Base-by-base conservation (phyloP, 208 protist genomes). In the Crithidia brevicula region DNA sequence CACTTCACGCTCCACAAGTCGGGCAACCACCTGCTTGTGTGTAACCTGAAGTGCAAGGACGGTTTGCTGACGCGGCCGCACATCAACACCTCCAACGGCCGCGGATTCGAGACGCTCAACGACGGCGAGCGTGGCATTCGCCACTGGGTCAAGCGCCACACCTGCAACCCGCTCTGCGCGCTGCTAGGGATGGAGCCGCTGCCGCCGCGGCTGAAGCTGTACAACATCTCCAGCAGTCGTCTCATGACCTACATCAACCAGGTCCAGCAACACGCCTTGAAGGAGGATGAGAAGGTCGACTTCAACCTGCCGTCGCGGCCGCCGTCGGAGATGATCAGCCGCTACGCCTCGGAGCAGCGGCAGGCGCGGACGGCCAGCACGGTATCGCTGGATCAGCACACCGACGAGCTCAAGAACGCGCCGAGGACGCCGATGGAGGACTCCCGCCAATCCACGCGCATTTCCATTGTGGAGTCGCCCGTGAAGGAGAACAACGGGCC, bases 1-100 rank as follows among this genome's bases (percentile, higher is more conserved):
- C 81, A 86, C 63, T 86, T 86, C 58, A 81, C 81, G n/a, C 42
- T 75, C 28, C 45, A 59, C 45, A 53, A 71, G 42, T 73, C 77
- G 0, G 63, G 58, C 23, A 63, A 72, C 20, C 53, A 71, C 31
- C 46, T 80, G 22, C 43, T 86, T 0, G 66, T 83, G 9, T 74
- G 61, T 69, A 46, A 76, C 33, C 58, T 86, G 22, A 77, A 86
- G 51, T 74, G 77, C 28, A 51, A 65, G 43, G 60, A 62, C 28
- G 81, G 72, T 8, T 50, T 80, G 34, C 78, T 81, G 28, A 80
- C 67, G 15, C 73, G 81, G 42, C 81, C 81, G 13, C 73, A 77
- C 25, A 67, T 83, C 60, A 40, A 86, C 58, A 76, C 77, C 23
- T 66, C 38, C 6, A 65, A 64, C 33, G 66, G 64, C 3, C 66